Evolutionary conservation across 2,329 filamentous ascomycete genomes (phyloP).

Genomic region (Epichloe sibirici): DNA sequence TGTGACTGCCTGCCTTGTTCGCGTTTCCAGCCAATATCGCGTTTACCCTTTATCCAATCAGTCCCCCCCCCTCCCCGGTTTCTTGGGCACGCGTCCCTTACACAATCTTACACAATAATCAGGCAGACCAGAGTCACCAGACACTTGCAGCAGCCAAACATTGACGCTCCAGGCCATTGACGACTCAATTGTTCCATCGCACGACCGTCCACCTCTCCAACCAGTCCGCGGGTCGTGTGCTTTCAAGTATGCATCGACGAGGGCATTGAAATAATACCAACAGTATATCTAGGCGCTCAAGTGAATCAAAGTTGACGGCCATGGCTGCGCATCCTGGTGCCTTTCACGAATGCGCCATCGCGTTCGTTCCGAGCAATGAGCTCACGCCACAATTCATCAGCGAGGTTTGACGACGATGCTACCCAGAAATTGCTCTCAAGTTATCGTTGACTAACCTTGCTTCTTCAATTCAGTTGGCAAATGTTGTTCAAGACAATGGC

Average conservation of each 20-base stretch:
- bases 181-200: too few species aligned
- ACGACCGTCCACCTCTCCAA: too few species aligned
- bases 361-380: constrained; percentile 31
- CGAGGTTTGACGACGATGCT: constrained; percentile 20
- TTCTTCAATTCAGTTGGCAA: constrained; percentile 24
- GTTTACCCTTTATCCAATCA: neutral
- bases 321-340: constrained; percentile 21
- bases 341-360: constrained; percentile 31
- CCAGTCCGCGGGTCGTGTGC: too few species aligned
- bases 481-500: constrained; percentile 35
- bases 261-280: neutral
- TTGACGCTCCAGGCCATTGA: neutral
- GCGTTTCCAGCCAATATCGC: constrained; percentile 16
- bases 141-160: neutral
- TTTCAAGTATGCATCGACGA: neutral
- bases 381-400: constrained; percentile 28
- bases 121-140: neutral
- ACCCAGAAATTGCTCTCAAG: too few species aligned
- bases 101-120: neutral
- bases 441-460: neutral
- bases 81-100: constrained; percentile 8
- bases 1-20: constrained; percentile 25
- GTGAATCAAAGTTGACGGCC: neutral
- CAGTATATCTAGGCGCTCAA: neutral
- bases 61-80: neutral